Evolutionary conservation across 768 basidiomycete species (phyloP), one percentile per base, ranked within the genome.

Genomic region (Imleria badia): DNA sequence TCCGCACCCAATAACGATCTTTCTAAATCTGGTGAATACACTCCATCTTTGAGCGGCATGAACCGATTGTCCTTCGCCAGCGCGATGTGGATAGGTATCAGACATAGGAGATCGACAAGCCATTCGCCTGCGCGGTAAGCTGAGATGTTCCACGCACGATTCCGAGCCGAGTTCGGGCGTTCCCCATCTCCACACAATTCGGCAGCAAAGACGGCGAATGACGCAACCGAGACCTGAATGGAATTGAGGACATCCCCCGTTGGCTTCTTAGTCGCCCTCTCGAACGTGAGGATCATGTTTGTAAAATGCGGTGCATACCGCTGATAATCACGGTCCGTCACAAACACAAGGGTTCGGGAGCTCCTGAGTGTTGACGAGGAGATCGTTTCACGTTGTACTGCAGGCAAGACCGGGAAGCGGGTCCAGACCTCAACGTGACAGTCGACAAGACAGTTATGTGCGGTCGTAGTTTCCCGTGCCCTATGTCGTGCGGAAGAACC

Each of bases 51-150:
- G 20, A 86, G 67, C 0, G 85, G 84, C 8, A 86, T 56, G 53
- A 86, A 85, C 0, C 81, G 71, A 58, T 86, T 86, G 44, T 85
- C 83, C 14, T 74, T 73, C 4, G 82, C 79, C 22, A 86, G 62
- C 0, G 84, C 85, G 30, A 86, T 73, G 31, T 86, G 84, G 29
- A 86, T 84, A 0, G 84, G 84, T 40, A 86, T 84, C 31, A 86
- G 68, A 52, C 84, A 86, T 1, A 86, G 56, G 9, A 85, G 63
- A 14, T 84, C 80, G 0, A 81, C 82, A 0, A 86, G 63, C 85
- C 85, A 86, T 64, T 86, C 83, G 34, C 85, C 84, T 0, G 73
- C 72, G 14, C 71, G 71, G 55, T 78, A 79, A 6, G 59, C 56
- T 3, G 81, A 81, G 6, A 72, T 50, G 12, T 65, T 58, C 68